A percentile compares a stretch with the other conserved stretches of the same genome.
Evolutionary conservation across 2,329 filamentous ascomycete species (phyloP).

Genomic region (Fusarium nurragi): DNA sequence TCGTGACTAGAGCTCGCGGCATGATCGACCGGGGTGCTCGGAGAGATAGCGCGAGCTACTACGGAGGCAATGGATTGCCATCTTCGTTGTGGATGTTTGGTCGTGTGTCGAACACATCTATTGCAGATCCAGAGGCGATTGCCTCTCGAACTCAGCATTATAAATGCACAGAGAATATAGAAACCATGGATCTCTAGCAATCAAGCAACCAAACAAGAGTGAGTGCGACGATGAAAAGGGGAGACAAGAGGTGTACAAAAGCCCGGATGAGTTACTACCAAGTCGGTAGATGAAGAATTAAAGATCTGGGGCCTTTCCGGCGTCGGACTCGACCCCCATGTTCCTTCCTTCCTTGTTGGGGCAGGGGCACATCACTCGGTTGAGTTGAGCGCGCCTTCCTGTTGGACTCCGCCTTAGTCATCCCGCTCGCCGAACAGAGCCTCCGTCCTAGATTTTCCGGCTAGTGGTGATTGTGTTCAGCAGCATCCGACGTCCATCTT

Average conservation of each 20-base stretch:
- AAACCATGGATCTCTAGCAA: slow-evolving; percentile 3
- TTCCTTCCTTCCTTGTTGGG: slow-evolving; percentile 20
- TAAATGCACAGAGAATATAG: slow-evolving; percentile 12
- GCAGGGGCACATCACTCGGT: no score
- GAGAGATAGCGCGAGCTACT: slow-evolving; percentile 46
- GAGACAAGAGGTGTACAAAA: not conserved
- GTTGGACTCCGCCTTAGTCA: slow-evolving; percentile 28
- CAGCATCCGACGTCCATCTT: slow-evolving; percentile 36
- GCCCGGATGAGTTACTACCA: not conserved
- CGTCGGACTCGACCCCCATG: slow-evolving; percentile 27
- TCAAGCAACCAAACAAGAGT: not conserved
- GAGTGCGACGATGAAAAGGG: not conserved
- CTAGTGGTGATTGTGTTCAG: slow-evolving; percentile 35
- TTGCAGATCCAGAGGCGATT: slow-evolving; percentile 69
- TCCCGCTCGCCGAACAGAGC: slow-evolving; percentile 36
- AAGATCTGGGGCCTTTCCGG: slow-evolving; percentile 27
- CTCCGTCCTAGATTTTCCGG: slow-evolving; percentile 46
- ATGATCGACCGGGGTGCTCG: slow-evolving; percentile 44
- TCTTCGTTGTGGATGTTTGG: slow-evolving; percentile 50
- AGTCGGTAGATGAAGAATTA: slow-evolving; percentile 10
- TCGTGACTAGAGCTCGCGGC: slow-evolving; percentile 63
- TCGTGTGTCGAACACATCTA: slow-evolving; percentile 61
- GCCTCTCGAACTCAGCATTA: slow-evolving; percentile 46
- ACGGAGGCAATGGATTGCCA: slow-evolving; percentile 56
- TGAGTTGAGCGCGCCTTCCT: slow-evolving; percentile 17